Evolutionary conservation across 306 rosid genomes (phyloP).

Genomic region (Amphicarpaea edgeworthii): DNA sequence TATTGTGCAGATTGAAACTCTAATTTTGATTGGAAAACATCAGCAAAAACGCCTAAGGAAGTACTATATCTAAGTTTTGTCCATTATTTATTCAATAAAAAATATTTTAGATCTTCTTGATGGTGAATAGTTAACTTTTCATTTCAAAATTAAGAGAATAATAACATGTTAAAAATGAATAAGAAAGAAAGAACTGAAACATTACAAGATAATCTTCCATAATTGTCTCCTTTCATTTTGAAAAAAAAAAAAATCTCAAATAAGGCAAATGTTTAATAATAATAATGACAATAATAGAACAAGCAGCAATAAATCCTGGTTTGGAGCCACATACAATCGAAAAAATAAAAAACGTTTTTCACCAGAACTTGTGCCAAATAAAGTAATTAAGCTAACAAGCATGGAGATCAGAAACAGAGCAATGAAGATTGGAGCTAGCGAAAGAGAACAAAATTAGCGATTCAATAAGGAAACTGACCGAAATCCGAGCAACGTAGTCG

Average conservation of each 20-base stretch:
- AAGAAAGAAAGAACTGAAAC: neutral
- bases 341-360: neutral
- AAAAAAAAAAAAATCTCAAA: neutral
- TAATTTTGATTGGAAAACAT: neutral
- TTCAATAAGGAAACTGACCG: slow-evolving; percentile 46
- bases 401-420: neutral
- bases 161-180: neutral
- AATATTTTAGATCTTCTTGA: neutral
- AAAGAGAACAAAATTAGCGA: too few species aligned
- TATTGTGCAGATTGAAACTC: neutral
- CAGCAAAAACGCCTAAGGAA: neutral
- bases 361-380: neutral
- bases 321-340: slow-evolving; percentile 3
- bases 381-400: neutral
- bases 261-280: neutral
- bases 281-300: neutral
- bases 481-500: slow-evolving; percentile 65
- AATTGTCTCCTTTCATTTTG: neutral
- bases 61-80: neutral
- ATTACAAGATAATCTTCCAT: neutral
- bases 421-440: neutral
- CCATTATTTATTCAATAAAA: neutral
- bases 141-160: neutral
- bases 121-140: neutral
- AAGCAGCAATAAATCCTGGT: slow-evolving; percentile 11